phyloP scores from a whole-genome alignment of 1,139 yeast genomes.

The Dujonia santamariae region DNA sequence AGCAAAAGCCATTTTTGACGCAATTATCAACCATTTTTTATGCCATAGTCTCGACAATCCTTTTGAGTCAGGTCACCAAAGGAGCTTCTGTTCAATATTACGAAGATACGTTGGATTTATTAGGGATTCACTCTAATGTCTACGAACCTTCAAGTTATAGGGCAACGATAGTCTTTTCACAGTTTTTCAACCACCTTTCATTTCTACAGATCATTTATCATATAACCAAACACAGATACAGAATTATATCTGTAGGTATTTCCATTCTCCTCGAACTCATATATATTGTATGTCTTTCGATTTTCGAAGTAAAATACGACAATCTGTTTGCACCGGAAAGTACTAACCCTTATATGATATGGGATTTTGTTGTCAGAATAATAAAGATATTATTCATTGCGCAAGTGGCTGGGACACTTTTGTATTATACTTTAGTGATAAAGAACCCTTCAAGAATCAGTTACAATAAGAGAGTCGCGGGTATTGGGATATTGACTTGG shows the following conservation, averaged over 20 bases:
- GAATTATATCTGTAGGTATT: slow-evolving; percentile 16
- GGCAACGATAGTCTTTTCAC: slow-evolving; percentile 28
- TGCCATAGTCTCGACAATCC: slow-evolving; percentile 41
- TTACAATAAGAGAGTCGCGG: slow-evolving; percentile 35
- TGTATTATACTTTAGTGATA: slow-evolving; percentile 25
- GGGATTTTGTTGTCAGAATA: slow-evolving; percentile 22
- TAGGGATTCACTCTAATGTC: slow-evolving; percentile 27
- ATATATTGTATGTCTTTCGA: slow-evolving; percentile 17
- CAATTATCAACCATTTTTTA: slow-evolving; percentile 45
- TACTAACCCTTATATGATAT: slow-evolving; percentile 13
- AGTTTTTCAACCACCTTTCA: slow-evolving; percentile 35
- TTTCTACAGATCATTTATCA: slow-evolving; percentile 35
- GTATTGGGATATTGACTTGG: slow-evolving; percentile 42
- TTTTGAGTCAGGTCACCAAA: slow-evolving; percentile 34
- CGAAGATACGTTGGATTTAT: slow-evolving; percentile 35
- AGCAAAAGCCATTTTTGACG: slow-evolving; percentile 44
- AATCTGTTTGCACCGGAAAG: slow-evolving; percentile 9
- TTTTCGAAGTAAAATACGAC: slow-evolving; percentile 14
- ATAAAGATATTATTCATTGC: slow-evolving; percentile 22
- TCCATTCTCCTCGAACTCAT: slow-evolving; percentile 20
- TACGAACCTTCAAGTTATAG: slow-evolving; percentile 27
- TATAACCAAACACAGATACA: slow-evolving; percentile 20
- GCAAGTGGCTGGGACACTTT: slow-evolving; percentile 26
- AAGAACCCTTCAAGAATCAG: slow-evolving; percentile 32
- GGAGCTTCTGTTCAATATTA: slow-evolving; percentile 34